A percentile compares a stretch with the other conserved stretches of the same genome.
Conservation (phyloP, 2,329 filamentous ascomycete species). For the Aspergillus fijiensis region DNA sequence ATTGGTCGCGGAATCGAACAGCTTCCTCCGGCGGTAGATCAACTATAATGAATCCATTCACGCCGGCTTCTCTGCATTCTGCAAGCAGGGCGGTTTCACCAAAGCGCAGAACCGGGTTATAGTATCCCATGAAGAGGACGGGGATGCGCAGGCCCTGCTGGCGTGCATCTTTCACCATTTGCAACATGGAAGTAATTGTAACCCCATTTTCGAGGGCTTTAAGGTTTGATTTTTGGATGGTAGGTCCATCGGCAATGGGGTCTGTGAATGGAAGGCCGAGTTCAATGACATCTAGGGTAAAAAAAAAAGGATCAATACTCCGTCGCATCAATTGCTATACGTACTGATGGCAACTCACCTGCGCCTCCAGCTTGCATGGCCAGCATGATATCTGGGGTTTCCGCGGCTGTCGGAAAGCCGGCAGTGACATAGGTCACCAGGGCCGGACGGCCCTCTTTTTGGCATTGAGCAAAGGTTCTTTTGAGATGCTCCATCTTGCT, state of each 20-base stretch:
- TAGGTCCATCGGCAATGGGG: slow-evolving; percentile 91
- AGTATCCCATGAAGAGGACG: slow-evolving; percentile 94
- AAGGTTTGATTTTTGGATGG: slow-evolving; percentile 89
- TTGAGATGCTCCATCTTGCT: slow-evolving; percentile 51
- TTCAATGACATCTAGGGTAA: slow-evolving; percentile 75
- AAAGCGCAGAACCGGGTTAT: slow-evolving; percentile 88
- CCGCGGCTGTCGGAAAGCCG: slow-evolving; percentile 75
- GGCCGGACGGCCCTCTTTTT: slow-evolving; percentile 62
- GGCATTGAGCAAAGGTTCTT: slow-evolving; percentile 53
- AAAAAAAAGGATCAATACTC: neutral
- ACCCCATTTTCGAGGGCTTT: slow-evolving; percentile 83
- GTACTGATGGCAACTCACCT: slow-evolving; percentile 50
- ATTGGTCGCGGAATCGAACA: slow-evolving; percentile 82
- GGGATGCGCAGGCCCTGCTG: slow-evolving; percentile 72
- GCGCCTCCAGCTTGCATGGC: slow-evolving; percentile 87
- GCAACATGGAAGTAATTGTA: slow-evolving; percentile 71
- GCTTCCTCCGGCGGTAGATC: slow-evolving; percentile 96
- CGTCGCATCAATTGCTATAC: neutral
- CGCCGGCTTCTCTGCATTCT: slow-evolving; percentile 76
- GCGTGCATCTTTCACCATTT: slow-evolving; percentile 79
- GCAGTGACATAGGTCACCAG: slow-evolving; percentile 94
- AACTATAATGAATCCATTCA: slow-evolving; percentile 96
- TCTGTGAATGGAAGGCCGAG: slow-evolving; percentile 94
- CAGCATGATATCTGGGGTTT: slow-evolving; percentile 77
- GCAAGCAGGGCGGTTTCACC: slow-evolving; percentile 81